Base-by-base conservation (phyloP, 129 eudicot species). In the Heracleum sosnowskyi region DNA sequence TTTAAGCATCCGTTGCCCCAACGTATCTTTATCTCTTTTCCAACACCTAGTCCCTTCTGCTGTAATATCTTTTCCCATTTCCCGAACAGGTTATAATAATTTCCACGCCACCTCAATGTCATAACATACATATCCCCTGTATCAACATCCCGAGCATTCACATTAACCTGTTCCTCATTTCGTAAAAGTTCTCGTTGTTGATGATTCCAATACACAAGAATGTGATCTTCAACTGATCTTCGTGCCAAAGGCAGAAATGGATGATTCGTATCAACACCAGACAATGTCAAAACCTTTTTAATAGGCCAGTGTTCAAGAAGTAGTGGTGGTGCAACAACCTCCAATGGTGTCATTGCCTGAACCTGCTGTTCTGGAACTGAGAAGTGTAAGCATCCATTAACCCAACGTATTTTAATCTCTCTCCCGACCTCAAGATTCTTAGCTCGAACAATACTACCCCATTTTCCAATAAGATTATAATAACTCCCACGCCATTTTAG, bases 401-500 rank as follows among this genome's bases (percentile, higher is more conserved):
- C 78, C 97, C 97, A 91, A 1, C 92, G 88, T 40, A 91, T 82
- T 79, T 86, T 87, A 35, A 89, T 91, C 72, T 89, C 97, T 55
- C 86, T 83, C 68, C 97, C 97, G 17, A 85, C 97, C 70, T 89
- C 91, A 57, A 91, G 94, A 64, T 89, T 90, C 79, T 91, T 91
- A 72, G 84, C 82, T 41, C 94, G 94, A n/a, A 91, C 92, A 46
- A 91, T 87, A 80, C 81, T 84, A 17, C 97, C 97, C 97, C 97
- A 91, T 75, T 89, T 91, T 1, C 97, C 97, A 72, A 91, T 91
- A 42, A 91, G 88, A 78, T 88, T 88, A 77, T 86, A 91, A 37
- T 88, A 91, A 76, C 96, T 91, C 80, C 96, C 96, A 60, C 97
- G 93, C 97, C 97, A 91, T 79, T 91, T 91, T 75, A 91, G 45